phyloP scores from a whole-genome alignment of 352 stramenopile species.

The Phytophthora parvispora region DNA sequence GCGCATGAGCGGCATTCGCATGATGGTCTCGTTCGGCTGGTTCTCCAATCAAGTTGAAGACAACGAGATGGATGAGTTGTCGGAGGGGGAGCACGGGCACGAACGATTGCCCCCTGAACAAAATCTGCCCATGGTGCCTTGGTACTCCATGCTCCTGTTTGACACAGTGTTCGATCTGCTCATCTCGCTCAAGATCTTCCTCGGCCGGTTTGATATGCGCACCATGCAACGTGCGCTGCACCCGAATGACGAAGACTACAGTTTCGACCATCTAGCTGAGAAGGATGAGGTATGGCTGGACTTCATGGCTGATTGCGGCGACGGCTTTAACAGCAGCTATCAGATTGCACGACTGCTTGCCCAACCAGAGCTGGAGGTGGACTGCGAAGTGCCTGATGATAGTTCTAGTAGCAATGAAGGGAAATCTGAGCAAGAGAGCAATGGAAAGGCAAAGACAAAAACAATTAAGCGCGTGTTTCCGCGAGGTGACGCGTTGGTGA shows the following conservation, averaged over 20 bases:
- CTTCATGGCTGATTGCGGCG: constrained; percentile 95
- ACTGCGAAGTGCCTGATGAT: constrained; percentile 50
- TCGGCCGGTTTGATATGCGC: constrained; percentile 92
- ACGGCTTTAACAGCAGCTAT: constrained; percentile 96
- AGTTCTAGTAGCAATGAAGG: constrained; percentile 14
- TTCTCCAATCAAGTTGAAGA: constrained; percentile 61
- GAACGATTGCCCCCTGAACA: constrained; percentile 78
- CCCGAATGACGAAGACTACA: constrained; percentile 74
- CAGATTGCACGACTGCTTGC: constrained; percentile 93
- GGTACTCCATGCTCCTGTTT: constrained; percentile 96
- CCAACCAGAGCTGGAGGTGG: constrained; percentile 88
- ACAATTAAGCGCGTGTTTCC: constrained; percentile 70
- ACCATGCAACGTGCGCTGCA: constrained; percentile 92
- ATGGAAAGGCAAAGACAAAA: constrained; percentile 46
- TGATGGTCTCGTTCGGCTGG: constrained; percentile 86
- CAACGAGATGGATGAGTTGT: constrained; percentile 45
- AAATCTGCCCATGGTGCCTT: constrained; percentile 93
- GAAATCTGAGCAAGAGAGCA: constrained; percentile 5
- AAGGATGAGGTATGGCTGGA: constrained; percentile 94
- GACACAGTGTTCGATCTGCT: constrained; percentile 94
- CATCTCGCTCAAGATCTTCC: constrained; percentile 95
- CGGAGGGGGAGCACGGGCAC: constrained; percentile 53
- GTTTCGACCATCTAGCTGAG: constrained; percentile 85
- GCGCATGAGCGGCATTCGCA: constrained; percentile 79
- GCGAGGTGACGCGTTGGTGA: constrained; percentile 89